Evolutionary conservation across 148 eudicot species (phyloP).

Genomic region (Hydrangea macrophylla): DNA sequence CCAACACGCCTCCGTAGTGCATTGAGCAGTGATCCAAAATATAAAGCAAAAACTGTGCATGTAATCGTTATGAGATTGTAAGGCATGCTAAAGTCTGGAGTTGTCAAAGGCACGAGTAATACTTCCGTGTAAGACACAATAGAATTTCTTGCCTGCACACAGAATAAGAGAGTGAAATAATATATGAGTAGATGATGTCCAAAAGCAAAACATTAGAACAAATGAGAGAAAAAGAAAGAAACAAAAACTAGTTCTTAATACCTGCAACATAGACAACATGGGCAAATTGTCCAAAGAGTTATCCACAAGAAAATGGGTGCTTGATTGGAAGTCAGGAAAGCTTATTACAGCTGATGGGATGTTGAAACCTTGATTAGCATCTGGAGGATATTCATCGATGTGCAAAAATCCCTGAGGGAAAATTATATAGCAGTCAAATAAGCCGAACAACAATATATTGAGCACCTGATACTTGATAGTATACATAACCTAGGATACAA

Average conservation of each 20-base stretch:
- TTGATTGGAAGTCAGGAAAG: constrained; percentile 73
- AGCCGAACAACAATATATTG: not conserved
- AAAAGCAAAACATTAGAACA: not conserved
- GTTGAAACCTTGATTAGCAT: constrained; percentile 99
- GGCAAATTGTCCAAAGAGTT: constrained; percentile 38
- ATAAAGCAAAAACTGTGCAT: constrained; percentile 90
- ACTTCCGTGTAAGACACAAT: constrained; percentile 92
- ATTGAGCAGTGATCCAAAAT: constrained; percentile 94
- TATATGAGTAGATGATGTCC: too few relatives aligned
- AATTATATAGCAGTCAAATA: constrained; percentile 5
- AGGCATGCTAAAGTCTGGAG: constrained; percentile 99
- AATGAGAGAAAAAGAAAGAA: not conserved
- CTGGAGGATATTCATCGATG: constrained; percentile 97
- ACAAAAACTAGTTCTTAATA: constrained; percentile 23
- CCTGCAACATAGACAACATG: constrained; percentile 65
- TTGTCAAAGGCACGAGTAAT: constrained; percentile 91
- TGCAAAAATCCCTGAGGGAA: constrained; percentile 84
- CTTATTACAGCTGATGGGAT: constrained; percentile 92
- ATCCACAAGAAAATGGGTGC: constrained; percentile 43
- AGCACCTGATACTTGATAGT: not conserved
- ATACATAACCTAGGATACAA: too few relatives aligned
- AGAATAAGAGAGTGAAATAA: constrained; percentile 14
- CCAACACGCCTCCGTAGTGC: constrained; percentile 67
- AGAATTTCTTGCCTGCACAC: constrained; percentile 55
- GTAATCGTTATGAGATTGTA: constrained; percentile 96